phyloP scores from a whole-genome alignment of 1,139 yeast genomes.

The Geotrichum aggregatum region DNA sequence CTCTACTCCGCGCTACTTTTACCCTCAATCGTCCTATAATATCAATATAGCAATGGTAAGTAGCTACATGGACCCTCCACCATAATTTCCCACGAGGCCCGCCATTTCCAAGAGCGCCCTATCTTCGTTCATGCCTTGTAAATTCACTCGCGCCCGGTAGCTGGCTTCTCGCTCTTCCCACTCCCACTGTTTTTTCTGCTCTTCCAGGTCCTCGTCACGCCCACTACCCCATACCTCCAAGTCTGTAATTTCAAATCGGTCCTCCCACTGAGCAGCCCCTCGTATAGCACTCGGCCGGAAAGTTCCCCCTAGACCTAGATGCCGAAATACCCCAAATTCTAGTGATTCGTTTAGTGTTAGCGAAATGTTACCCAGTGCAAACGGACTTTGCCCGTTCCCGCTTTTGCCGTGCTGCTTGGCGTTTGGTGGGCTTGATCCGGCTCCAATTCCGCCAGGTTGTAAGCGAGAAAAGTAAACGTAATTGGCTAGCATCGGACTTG shows the following conservation, averaged over 20 bases:
- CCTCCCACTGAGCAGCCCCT: slow-evolving; percentile 52
- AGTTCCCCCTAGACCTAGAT: slow-evolving; percentile 53
- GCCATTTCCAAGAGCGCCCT: slow-evolving; percentile 86
- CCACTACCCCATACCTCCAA: slow-evolving; percentile 94
- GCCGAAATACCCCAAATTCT: slow-evolving; percentile 78
- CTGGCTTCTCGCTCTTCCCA: slow-evolving; percentile 89
- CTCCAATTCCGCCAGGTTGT: slow-evolving; percentile 64
- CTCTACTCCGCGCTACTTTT: too few relatives aligned
- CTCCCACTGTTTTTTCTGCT: slow-evolving; percentile 75
- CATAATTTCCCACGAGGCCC: slow-evolving; percentile 73
- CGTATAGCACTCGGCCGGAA: slow-evolving; percentile 38
- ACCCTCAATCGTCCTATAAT: too few relatives aligned
- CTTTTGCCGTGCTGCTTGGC: slow-evolving; percentile 7
- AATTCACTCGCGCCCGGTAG: slow-evolving; percentile 66
- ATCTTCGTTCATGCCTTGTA: slow-evolving; percentile 68
- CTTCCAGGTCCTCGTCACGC: slow-evolving; percentile 65
- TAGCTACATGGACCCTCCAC: slow-evolving; percentile 57
- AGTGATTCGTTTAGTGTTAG: slow-evolving; percentile 70
- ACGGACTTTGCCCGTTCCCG: slow-evolving; percentile 22
- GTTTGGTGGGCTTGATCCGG: slow-evolving; percentile 52
- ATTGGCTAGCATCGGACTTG: slow-evolving; percentile 26
- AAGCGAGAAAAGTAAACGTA: slow-evolving; percentile 38
- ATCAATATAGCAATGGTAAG: too few relatives aligned
- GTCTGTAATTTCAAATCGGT: slow-evolving; percentile 65
- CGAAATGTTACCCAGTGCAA: slow-evolving; percentile 60